Conservation (phyloP, 345 rosid genomes). For the Euphorbia lathyris region DNA sequence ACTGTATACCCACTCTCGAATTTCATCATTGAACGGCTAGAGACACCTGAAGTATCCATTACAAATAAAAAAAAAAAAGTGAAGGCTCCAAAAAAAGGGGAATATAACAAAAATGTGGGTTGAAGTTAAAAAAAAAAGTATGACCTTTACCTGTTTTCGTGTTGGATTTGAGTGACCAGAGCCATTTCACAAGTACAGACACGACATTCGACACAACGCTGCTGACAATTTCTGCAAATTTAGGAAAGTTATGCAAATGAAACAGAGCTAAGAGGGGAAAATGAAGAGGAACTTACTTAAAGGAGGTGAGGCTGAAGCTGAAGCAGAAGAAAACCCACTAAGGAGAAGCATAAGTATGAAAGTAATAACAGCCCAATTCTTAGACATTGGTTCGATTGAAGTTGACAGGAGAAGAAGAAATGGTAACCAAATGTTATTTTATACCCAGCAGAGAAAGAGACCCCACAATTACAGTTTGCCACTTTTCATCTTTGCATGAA, state of each 20-base stretch:
- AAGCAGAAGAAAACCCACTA: constrained; percentile 62
- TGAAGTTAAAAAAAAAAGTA: neutral
- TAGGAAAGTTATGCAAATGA: neutral
- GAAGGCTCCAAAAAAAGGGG: neutral
- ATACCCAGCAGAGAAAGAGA: constrained; percentile 24
- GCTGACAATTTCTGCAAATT: constrained; percentile 24
- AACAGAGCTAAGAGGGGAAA: neutral
- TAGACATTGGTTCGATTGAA: constrained; percentile 42
- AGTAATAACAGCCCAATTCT: constrained; percentile 36
- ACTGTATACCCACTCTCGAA: constrained; percentile 33
- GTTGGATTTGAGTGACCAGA: constrained; percentile 34
- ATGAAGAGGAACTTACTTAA: constrained; percentile 47
- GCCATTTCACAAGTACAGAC: constrained; percentile 25
- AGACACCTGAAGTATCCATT: constrained; percentile 15
- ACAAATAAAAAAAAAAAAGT: neutral
- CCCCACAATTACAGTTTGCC: constrained; percentile 27
- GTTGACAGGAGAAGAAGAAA: constrained; percentile 15
- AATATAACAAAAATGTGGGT: constrained; percentile 10
- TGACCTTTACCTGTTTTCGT: constrained; percentile 14
- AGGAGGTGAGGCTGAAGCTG: constrained; percentile 83
- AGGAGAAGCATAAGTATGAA: constrained; percentile 43
- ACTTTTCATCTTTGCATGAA: constrained; percentile 21
- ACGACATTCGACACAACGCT: constrained; percentile 25
- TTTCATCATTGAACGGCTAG: constrained; percentile 34
- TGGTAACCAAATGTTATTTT: constrained; percentile 26